These are phyloP conservation scores for Fraxinus sp. DNA, from an alignment of 305 asterid genomes.

Conservation along the genomic window DNA sequence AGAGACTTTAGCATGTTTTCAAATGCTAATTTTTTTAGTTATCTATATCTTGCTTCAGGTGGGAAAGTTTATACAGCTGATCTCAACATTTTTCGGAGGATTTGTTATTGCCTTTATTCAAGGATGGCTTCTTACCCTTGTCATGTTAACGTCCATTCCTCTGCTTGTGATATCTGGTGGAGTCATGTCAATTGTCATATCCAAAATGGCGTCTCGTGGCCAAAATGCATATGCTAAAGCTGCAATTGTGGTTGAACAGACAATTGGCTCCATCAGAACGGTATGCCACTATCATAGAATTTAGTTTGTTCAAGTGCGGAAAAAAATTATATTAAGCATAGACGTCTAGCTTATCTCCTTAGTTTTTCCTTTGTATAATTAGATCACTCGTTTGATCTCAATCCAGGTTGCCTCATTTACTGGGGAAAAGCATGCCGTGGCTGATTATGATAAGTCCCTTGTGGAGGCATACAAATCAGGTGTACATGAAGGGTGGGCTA, in stretches of 20 bases:
- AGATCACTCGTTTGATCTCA: background rate
- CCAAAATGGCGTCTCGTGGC: constrained; percentile 55
- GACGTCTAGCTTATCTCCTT: background rate
- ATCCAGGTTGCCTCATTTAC: constrained; percentile 71
- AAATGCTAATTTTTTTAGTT: background rate
- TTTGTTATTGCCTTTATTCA: constrained; percentile 56
- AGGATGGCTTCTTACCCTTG: constrained; percentile 79
- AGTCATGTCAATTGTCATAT: constrained; percentile 37
- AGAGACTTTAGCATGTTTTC: background rate
- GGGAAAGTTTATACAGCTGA: constrained; percentile 54
- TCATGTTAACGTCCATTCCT: constrained; percentile 58
- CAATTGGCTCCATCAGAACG: constrained; percentile 68
- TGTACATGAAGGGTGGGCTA: constrained; percentile 62
- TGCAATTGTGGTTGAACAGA: constrained; percentile 61
- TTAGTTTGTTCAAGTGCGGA: background rate
- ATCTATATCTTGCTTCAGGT: constrained; percentile 42
- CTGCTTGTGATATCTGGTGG: constrained; percentile 48
- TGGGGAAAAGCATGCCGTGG: constrained; percentile 64
- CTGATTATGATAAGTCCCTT: constrained; percentile 57
- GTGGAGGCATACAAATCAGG: constrained; percentile 49
- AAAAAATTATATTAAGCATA: background rate
- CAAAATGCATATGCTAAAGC: constrained; percentile 66
- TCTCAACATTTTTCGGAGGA: constrained; percentile 60
- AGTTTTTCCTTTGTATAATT: background rate
- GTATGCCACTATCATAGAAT: constrained; percentile 29